phyloP scores from a whole-genome alignment of 78 protist species.

The Dictyostelium capitatum region DNA sequence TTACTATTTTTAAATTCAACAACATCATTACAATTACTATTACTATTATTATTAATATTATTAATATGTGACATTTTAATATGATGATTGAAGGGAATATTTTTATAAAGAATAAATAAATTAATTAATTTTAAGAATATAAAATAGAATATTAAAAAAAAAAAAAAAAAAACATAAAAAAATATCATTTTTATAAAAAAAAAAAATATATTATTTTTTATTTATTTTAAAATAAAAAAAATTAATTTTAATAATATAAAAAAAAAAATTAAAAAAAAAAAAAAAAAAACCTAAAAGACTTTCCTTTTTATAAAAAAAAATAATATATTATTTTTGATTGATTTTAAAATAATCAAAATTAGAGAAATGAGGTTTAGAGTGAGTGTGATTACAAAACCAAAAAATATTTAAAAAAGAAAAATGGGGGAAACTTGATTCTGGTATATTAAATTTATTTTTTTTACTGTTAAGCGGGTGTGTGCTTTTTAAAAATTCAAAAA shows the following conservation, averaged over 20 bases:
- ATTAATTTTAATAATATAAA: not conserved
- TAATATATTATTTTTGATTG: not conserved
- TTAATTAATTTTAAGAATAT: no score
- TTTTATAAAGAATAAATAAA: no score
- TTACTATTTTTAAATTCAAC: not conserved
- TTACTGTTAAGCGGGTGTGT: not conserved
- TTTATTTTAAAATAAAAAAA: not conserved
- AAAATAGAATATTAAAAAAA: no score
- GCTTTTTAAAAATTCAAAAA: not conserved
- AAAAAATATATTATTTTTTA: not conserved
- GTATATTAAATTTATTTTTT: not conserved
- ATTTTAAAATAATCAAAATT: not conserved
- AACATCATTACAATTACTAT: not conserved
- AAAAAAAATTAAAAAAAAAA: no score
- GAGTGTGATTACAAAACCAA: not conserved
- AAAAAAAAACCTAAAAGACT: no score
- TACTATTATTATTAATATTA: not conserved
- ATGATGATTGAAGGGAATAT: no score
- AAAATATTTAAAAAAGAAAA: not conserved
- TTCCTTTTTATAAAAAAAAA: not conserved
- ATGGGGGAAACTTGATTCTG: not conserved
- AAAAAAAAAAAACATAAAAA: no score
- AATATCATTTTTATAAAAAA: not conserved
- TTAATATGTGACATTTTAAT: not conserved
- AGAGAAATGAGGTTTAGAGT: not conserved